A percentile compares a stretch with the other conserved stretches of the same genome.
phyloP scores from a whole-genome alignment of 129 eudicot genomes.

The Escallonia herrerae region DNA sequence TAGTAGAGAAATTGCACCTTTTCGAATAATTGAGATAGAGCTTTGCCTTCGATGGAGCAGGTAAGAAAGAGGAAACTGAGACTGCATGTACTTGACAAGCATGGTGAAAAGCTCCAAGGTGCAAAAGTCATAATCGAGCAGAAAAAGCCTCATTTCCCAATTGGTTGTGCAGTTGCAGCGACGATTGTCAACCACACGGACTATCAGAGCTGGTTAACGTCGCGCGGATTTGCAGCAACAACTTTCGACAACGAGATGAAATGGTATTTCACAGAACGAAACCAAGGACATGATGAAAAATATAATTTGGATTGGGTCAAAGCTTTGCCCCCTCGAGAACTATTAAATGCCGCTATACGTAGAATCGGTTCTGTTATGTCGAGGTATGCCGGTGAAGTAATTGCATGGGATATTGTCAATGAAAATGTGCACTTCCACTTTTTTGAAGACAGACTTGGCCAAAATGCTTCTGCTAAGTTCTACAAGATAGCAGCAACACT shows the following conservation, averaged over 20 bases:
- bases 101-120: slow-evolving; percentile 15
- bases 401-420: slow-evolving; percentile 50
- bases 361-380: slow-evolving; percentile 16
- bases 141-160: slow-evolving; percentile 16
- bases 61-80: slow-evolving; percentile 26
- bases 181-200: slow-evolving; percentile 18
- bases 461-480: slow-evolving; percentile 18
- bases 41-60: slow-evolving; percentile 17
- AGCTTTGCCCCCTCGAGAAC: not conserved
- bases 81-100: slow-evolving; percentile 14
- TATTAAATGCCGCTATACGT: not conserved
- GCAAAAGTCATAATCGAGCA: slow-evolving; percentile 21
- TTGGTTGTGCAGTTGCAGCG: slow-evolving; percentile 25
- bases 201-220: slow-evolving; percentile 38
- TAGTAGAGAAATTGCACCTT: too few species aligned
- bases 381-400: slow-evolving; percentile 27
- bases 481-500: slow-evolving; percentile 19
- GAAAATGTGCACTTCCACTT: slow-evolving; percentile 36
- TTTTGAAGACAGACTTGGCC: slow-evolving; percentile 22
- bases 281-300: slow-evolving; percentile 11
- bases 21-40: too few species aligned
- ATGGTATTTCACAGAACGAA: slow-evolving; percentile 24
- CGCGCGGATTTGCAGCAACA: slow-evolving; percentile 20
- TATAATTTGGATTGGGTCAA: slow-evolving; percentile 15
- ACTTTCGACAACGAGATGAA: slow-evolving; percentile 40